phyloP scores from a whole-genome alignment of 2,329 filamentous ascomycete species.

The Aspergillus sp. region DNA sequence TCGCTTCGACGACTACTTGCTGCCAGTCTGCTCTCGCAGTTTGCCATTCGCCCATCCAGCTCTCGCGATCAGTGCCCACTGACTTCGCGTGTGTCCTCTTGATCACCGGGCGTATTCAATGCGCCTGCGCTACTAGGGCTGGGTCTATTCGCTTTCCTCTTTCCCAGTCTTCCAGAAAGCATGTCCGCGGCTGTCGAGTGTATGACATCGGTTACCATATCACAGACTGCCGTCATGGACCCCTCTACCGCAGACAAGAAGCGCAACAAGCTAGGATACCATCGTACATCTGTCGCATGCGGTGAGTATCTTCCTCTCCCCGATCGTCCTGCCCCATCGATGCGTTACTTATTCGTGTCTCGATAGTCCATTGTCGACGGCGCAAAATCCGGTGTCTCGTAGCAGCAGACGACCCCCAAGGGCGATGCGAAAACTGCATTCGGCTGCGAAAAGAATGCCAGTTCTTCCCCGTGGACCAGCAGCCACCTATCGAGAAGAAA shows the following conservation, averaged over 20 bases:
- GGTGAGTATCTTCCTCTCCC: constrained; percentile 61
- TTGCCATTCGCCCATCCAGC: background rate
- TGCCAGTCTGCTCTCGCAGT: constrained; percentile 10
- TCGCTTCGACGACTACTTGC: background rate
- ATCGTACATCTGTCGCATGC: constrained; percentile 91
- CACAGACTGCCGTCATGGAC: constrained; percentile 38
- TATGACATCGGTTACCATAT: constrained; percentile 33
- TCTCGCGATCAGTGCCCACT: background rate
- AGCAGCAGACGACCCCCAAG: constrained; percentile 68
- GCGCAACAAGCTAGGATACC: constrained; percentile 92
- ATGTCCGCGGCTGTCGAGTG: constrained; percentile 40
- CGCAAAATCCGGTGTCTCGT: constrained; percentile 91
- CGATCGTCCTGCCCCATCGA: background rate
- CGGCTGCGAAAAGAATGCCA: constrained; percentile 91
- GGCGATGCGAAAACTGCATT: constrained; percentile 88
- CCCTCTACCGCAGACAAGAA: constrained; percentile 59
- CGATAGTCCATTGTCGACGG: constrained; percentile 79
- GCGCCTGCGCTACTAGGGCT: constrained; percentile 22
- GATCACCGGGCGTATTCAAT: constrained; percentile 23
- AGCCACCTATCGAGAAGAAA: constrained; percentile 54
- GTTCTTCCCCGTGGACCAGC: constrained; percentile 85
- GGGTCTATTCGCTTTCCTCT: constrained; percentile 16
- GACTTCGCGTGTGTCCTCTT: background rate
- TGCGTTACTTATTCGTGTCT: constrained; percentile 21
- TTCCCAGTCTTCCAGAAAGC: constrained; percentile 26